Evolutionary conservation across 2,329 filamentous ascomycete genomes (phyloP).

Genomic region (Diplocarpon rosae): DNA sequence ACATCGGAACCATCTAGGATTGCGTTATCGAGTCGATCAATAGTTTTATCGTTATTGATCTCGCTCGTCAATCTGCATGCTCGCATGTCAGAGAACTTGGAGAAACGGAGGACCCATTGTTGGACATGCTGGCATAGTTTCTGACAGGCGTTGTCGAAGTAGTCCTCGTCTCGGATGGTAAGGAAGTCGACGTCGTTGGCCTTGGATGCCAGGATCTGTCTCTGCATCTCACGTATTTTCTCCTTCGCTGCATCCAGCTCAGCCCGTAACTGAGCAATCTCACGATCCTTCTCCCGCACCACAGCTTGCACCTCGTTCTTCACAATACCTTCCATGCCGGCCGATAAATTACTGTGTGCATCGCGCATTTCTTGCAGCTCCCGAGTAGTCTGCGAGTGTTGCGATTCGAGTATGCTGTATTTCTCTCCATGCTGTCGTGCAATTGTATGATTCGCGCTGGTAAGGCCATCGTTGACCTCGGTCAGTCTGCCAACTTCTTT

Average conservation of each 20-base stretch:
- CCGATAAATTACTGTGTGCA: constrained; percentile 50
- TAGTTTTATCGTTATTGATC: constrained; percentile 83
- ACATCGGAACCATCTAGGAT: constrained; percentile 92
- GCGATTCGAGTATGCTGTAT: constrained; percentile 53
- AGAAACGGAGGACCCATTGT: constrained; percentile 96
- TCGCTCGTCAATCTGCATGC: constrained; percentile 74
- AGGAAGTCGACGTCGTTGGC: constrained; percentile 63
- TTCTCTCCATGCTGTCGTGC: constrained; percentile 65
- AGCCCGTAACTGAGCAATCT: constrained; percentile 66
- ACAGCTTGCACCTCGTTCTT: constrained; percentile 50
- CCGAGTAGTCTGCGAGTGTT: constrained; percentile 53
- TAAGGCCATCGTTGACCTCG: constrained; percentile 72
- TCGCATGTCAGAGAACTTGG: constrained; percentile 90
- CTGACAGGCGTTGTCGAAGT: constrained; percentile 90
- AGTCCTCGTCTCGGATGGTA: constrained; percentile 74
- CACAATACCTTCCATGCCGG: constrained; percentile 51
- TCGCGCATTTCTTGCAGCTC: constrained; percentile 60
- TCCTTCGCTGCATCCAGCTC: constrained; percentile 64
- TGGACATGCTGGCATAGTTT: constrained; percentile 92
- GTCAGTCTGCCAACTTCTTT: constrained; percentile 71
- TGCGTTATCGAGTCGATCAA: constrained; percentile 87
- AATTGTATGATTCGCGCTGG: constrained; percentile 66
- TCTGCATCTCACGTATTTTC: constrained; percentile 46
- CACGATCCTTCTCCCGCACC: constrained; percentile 70
- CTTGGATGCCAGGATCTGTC: constrained; percentile 46